phyloP scores from a whole-genome alignment of 2,329 filamentous ascomycete species.

The Fonsecaea pedrosoi region DNA sequence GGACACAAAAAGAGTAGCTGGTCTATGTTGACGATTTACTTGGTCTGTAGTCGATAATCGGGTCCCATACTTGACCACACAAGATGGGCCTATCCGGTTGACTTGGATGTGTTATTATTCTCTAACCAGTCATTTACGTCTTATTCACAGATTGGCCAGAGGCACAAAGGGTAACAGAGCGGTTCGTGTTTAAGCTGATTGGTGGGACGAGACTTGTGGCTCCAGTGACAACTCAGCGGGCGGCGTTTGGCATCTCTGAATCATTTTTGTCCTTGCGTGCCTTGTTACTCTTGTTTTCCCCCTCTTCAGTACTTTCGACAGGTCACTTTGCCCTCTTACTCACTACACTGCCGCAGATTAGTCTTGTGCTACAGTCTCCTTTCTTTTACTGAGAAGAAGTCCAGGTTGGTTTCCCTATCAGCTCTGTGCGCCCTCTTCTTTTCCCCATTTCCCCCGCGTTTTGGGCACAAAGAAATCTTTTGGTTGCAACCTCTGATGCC shows the following conservation, averaged over 20 bases:
- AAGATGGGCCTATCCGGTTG: no score
- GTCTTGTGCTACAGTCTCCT: background rate
- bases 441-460: background rate
- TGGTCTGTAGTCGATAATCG: no score
- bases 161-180: background rate
- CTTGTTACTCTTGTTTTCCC: conserved; percentile 6
- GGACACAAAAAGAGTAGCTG: background rate
- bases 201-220: conserved; percentile 5
- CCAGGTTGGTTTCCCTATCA: background rate
- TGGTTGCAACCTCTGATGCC: conserved; percentile 12
- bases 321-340: background rate
- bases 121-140: no score
- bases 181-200: conserved; percentile 10
- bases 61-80: no score
- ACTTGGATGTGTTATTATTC: no score
- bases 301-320: conserved; percentile 9
- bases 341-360: background rate
- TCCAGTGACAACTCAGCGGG: conserved; percentile 23
- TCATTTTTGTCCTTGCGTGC: conserved; percentile 6
- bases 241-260: background rate
- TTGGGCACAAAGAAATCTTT: conserved; percentile 23
- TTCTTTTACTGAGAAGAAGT: background rate
- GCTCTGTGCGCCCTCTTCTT: background rate
- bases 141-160: no score
- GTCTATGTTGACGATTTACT: no score